A percentile compares a stretch with the other conserved stretches of the same genome.
Evolutionary conservation across 176 grass and related monocot genomes (phyloP).

Genomic region (Musa itinerans): DNA sequence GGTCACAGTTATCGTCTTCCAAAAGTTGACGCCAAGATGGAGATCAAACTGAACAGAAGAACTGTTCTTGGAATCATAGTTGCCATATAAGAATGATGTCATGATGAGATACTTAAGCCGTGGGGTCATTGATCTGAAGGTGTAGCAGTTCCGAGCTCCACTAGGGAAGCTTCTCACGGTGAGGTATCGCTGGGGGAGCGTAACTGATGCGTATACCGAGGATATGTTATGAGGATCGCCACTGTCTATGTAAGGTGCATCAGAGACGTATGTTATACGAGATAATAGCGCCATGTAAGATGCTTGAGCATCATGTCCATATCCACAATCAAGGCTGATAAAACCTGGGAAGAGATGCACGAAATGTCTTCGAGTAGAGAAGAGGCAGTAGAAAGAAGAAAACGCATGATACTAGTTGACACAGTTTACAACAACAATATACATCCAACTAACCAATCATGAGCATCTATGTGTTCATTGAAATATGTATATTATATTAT

Average conservation of each 20-base stretch:
- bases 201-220: background rate
- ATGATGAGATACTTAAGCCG: constrained; percentile 1
- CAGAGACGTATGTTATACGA: background rate
- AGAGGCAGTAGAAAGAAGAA: too few species aligned
- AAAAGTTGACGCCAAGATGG: constrained; percentile 3
- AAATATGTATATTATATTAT: too few species aligned
- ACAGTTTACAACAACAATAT: too few species aligned
- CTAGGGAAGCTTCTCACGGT: constrained; percentile 9
- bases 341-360: constrained; percentile 9
- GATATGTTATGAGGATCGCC: background rate
- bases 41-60: background rate
- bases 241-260: constrained; percentile 1
- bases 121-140: background rate
- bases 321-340: constrained; percentile 18
- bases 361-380: background rate
- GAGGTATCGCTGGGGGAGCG: background rate
- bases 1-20: constrained; percentile 1
- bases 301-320: background rate
- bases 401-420: too few species aligned
- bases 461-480: too few species aligned
- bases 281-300: background rate
- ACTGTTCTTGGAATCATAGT: background rate
- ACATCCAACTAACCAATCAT: too few species aligned
- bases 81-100: constrained; percentile 8
- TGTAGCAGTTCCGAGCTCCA: constrained; percentile 19